Conservation (phyloP, 1,139 yeast species). For the Hansenula sp. region DNA sequence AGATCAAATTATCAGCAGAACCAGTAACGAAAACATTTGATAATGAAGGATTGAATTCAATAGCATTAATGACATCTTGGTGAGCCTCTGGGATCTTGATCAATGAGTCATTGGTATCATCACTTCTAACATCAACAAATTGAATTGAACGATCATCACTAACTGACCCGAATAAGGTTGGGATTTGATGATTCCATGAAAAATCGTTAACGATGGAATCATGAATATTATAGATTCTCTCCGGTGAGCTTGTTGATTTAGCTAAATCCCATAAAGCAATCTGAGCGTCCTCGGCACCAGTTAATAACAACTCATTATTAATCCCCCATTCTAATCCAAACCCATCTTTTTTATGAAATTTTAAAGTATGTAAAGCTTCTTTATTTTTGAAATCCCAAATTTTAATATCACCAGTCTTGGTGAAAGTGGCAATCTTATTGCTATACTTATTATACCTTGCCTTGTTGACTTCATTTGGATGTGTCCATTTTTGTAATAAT, state of each 20-base stretch:
- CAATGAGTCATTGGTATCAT: constrained; percentile 12
- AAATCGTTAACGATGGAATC: constrained; percentile 52
- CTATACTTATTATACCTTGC: constrained; percentile 35
- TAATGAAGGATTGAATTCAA: constrained; percentile 55
- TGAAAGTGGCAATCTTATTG: constrained; percentile 45
- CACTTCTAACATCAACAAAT: constrained; percentile 52
- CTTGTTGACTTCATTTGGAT: constrained; percentile 47
- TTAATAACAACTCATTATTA: constrained; percentile 40
- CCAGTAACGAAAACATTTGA: constrained; percentile 60
- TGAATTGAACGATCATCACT: constrained; percentile 66
- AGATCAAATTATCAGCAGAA: constrained; percentile 47
- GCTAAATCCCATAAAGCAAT: constrained; percentile 68
- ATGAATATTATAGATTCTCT: constrained; percentile 42
- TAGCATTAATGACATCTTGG: constrained; percentile 47
- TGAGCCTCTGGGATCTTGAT: constrained; percentile 33
- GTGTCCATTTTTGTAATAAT: constrained; percentile 38
- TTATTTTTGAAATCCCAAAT: constrained; percentile 24
- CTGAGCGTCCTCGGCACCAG: constrained; percentile 65
- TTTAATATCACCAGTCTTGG: constrained; percentile 42
- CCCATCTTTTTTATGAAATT: constrained; percentile 65
- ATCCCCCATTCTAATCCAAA: constrained; percentile 68
- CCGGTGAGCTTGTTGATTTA: constrained; percentile 35
- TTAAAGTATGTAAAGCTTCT: constrained; percentile 30
- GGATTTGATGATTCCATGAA: constrained; percentile 45
- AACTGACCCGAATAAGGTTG: constrained; percentile 61